Percentiles rank a stretch among this genome's conserved stretches.
These are phyloP conservation scores for Westerdykella ornata DNA, from an alignment of 2,329 filamentous ascomycete species.

Conservation along the genomic window DNA sequence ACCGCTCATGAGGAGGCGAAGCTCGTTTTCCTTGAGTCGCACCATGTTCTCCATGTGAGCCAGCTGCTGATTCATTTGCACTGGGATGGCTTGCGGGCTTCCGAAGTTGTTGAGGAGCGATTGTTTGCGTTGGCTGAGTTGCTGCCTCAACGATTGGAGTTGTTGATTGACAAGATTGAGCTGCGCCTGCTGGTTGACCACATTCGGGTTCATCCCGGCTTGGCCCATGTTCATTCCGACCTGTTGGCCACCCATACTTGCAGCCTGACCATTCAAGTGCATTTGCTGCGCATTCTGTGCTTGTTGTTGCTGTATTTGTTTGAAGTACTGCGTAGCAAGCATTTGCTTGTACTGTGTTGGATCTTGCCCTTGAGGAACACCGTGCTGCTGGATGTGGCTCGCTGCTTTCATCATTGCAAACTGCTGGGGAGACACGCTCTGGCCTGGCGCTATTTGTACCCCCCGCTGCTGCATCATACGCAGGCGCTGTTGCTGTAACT, in stretches of 20 bases:
- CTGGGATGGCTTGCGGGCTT: conserved; percentile 15
- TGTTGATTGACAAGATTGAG: conserved; percentile 22
- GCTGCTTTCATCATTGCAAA: conserved; percentile 28
- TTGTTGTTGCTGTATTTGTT: conserved; percentile 19
- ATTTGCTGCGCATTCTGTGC: conserved; percentile 18
- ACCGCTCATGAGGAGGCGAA: not conserved
- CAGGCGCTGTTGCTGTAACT: conserved; percentile 11
- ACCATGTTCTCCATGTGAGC: conserved; percentile 11
- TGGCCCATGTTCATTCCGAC: conserved; percentile 18
- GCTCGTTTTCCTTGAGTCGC: not conserved
- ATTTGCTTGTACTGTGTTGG: conserved; percentile 20
- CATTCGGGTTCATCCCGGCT: conserved; percentile 16
- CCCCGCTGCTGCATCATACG: conserved; percentile 16
- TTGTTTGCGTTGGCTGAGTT: conserved; percentile 11
- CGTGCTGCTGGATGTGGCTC: conserved; percentile 29
- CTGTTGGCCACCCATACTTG: conserved; percentile 18
- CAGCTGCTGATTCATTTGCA: conserved; percentile 30
- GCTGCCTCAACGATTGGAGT: conserved; percentile 4
- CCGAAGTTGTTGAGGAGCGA: conserved; percentile 20
- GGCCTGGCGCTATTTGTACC: conserved; percentile 11
- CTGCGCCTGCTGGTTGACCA: conserved; percentile 8
- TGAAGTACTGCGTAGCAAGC: conserved; percentile 22
- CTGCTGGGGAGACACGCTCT: conserved; percentile 19
- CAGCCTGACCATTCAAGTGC: conserved; percentile 8
- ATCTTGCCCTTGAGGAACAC: conserved; percentile 26